These are phyloP conservation scores for Cryphonectria radicalis DNA, from an alignment of 2,329 filamentous ascomycete species.

Conservation along the genomic window DNA sequence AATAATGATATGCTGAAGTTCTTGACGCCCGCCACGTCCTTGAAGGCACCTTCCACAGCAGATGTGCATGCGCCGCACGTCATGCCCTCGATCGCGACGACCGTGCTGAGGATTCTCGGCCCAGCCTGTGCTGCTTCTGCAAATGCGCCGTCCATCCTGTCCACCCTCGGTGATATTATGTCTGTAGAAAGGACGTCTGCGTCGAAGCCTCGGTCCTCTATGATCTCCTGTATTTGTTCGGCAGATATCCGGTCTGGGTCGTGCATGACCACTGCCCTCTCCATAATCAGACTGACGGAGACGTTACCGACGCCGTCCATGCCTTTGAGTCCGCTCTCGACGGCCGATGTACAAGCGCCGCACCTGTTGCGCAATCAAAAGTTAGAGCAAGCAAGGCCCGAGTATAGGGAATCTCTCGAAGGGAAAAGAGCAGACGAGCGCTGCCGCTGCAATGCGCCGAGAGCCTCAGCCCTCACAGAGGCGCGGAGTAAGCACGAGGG, in stretches of 20 bases:
- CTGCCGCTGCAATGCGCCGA: not conserved
- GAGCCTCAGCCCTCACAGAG: conserved; percentile 18
- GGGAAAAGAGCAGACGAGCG: not conserved
- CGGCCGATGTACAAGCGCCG: conserved; percentile 92
- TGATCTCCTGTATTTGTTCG: conserved; percentile 79
- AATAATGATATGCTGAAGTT: conserved; percentile 82
- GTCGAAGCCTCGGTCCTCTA: conserved; percentile 92
- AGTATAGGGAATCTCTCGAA: conserved; percentile 9
- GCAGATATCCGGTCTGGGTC: conserved; percentile 75
- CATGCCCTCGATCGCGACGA: conserved; percentile 82
- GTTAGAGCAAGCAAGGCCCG: conserved; percentile 35
- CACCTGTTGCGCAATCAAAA: conserved; percentile 61
- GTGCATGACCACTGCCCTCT: conserved; percentile 92
- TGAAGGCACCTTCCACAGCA: conserved; percentile 80
- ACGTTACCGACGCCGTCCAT: conserved; percentile 83
- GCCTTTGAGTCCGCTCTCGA: conserved; percentile 87
- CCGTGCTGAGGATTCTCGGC: conserved; percentile 64
- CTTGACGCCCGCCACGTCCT: conserved; percentile 72
- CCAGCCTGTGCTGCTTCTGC: conserved; percentile 42
- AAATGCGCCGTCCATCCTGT: conserved; percentile 40
- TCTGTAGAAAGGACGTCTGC: conserved; percentile 86
- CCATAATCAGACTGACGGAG: conserved; percentile 92
- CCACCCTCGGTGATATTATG: conserved; percentile 57
- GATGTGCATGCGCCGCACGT: conserved; percentile 90
- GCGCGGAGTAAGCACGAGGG: not conserved